These are phyloP conservation scores for Penicillium canescens DNA, from an alignment of 495 filamentous ascomycete species.

Conservation along the genomic window DNA sequence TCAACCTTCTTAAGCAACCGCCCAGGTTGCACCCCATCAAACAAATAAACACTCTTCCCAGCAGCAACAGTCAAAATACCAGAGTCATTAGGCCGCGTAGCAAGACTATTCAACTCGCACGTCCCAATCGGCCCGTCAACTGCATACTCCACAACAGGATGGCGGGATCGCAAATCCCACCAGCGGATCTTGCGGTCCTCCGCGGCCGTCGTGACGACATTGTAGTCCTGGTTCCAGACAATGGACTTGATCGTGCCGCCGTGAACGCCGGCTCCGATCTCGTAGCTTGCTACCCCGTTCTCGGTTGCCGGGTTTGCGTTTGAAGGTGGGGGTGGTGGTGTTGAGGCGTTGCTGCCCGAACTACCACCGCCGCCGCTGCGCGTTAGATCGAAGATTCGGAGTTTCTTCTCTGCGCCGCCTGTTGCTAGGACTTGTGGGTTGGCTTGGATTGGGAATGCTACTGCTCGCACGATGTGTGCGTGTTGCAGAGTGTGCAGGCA, in stretches of 20 bases:
- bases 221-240: constrained; percentile 85
- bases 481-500: constrained; percentile 85
- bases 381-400: constrained; percentile 88
- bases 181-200: constrained; percentile 90
- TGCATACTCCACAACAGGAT: constrained; percentile 66
- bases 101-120: constrained; percentile 75
- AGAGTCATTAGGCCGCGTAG: constrained; percentile 39
- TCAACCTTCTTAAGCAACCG: constrained; percentile 74
- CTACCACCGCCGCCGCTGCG: constrained; percentile 24
- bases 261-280: constrained; percentile 83
- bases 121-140: constrained; percentile 85
- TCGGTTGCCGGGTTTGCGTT: constrained; percentile 25
- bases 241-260: constrained; percentile 89
- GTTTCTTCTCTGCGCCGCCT: constrained; percentile 92
- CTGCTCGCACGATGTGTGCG: constrained; percentile 89
- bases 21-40: constrained; percentile 71
- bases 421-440: constrained; percentile 81
- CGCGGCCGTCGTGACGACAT: constrained; percentile 82
- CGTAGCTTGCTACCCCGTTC: constrained; percentile 59
- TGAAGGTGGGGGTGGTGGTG: constrained; percentile 33
- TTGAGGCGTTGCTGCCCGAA: constrained; percentile 38
- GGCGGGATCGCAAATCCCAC: constrained; percentile 82
- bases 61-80: constrained; percentile 60
- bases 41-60: constrained; percentile 90
- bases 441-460: constrained; percentile 79